Percentiles rank a stretch among this genome's conserved stretches.
Evolutionary conservation across 2,329 filamentous ascomycete species (phyloP).

Genomic region (Talaromyces sp.): DNA sequence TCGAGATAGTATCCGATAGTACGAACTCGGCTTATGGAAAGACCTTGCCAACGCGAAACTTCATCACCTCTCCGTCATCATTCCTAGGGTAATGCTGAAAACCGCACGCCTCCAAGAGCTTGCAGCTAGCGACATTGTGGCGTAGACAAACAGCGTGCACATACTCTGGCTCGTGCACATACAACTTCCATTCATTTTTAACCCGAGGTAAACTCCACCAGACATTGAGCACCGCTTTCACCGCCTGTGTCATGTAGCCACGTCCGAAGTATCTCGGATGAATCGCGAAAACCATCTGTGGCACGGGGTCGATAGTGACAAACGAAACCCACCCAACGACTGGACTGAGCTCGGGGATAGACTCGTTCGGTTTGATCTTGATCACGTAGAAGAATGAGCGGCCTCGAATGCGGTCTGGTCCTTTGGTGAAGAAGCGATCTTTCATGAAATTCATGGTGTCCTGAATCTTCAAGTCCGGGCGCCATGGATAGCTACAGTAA

Average conservation of each 20-base stretch:
- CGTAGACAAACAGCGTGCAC: not conserved
- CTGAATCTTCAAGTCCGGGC: not conserved
- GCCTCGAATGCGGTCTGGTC: not conserved
- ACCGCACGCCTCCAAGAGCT: not conserved
- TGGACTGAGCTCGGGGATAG: not conserved
- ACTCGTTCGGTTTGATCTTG: not conserved
- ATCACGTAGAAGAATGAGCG: not conserved
- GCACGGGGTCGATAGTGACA: not conserved
- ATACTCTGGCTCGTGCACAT: not conserved
- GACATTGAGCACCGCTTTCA: not conserved
- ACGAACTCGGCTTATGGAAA: not conserved
- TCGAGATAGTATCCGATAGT: not conserved
- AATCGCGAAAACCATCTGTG: not conserved
- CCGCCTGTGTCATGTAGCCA: not conserved
- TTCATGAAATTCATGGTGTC: not conserved
- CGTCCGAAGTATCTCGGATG: not conserved
- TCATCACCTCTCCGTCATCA: not conserved
- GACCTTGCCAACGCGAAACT: not conserved
- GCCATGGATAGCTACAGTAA: not conserved
- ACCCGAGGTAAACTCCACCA: not conserved
- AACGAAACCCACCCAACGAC: not conserved
- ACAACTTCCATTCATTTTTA: not conserved
- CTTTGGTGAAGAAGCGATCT: not conserved
- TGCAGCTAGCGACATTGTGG: not conserved
- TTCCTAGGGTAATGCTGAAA: not conserved